A percentile compares a stretch with the other conserved stretches of the same genome.
Conservation (phyloP, 768 basidiomycete species). For the Macrocybe gigantea region DNA sequence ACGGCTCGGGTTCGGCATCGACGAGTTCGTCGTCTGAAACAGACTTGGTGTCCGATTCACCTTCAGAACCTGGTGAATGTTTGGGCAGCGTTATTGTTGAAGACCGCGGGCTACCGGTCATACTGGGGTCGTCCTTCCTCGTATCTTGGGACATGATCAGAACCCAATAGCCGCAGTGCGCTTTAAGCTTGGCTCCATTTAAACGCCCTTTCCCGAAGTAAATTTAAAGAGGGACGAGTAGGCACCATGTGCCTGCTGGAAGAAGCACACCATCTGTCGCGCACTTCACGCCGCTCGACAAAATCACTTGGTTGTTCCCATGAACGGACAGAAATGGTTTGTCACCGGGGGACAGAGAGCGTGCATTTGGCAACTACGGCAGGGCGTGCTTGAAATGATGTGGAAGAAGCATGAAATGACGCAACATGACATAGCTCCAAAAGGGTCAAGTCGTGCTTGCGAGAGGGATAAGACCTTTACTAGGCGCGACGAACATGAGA, state of each 20-base stretch:
- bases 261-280: conserved; percentile 14
- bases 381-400: conserved; percentile 4
- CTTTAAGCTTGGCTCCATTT: neutral
- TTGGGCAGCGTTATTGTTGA: conserved; percentile 4
- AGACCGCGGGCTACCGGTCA: conserved; percentile 2
- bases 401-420: conserved; percentile 13
- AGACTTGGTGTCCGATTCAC: conserved; percentile 10
- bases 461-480: too few species aligned
- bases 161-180: neutral
- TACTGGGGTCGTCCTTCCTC: neutral
- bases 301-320: neutral
- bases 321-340: neutral
- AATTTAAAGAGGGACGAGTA: conserved; percentile 1
- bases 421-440: conserved; percentile 8
- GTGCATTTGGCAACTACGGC: neutral
- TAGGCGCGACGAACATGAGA: too few species aligned
- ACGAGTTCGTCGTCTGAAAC: conserved; percentile 21
- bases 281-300: conserved; percentile 1
- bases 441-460: neutral
- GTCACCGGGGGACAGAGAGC: conserved; percentile 1
- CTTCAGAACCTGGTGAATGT: neutral
- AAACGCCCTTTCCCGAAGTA: neutral
- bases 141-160: conserved; percentile 5
- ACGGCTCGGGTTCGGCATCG: conserved; percentile 28
- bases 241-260: conserved; percentile 6